Percentiles rank a stretch among this genome's conserved stretches.
Evolutionary conservation across 257 asterid genomes (phyloP).

Genomic region (Scutellaria baicalensis): DNA sequence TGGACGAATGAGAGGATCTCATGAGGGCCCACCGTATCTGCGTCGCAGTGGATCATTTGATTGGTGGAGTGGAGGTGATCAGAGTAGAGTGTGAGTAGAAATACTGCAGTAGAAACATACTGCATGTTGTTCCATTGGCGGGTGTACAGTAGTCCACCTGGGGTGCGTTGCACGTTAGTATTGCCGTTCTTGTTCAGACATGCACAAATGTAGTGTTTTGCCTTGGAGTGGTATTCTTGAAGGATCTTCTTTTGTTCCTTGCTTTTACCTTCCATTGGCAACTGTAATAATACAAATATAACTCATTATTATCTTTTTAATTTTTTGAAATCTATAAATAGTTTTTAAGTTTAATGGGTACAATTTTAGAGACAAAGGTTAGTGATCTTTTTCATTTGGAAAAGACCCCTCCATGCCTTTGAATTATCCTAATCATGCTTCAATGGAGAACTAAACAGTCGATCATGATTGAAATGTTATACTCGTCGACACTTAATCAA

Average conservation of each 20-base stretch:
- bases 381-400: not conserved
- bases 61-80: slow-evolving; percentile 54
- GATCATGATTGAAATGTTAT: too few relatives aligned
- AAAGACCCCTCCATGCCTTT: not conserved
- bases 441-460: not conserved
- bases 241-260: slow-evolving; percentile 25
- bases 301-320: too few relatives aligned
- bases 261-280: slow-evolving; percentile 35
- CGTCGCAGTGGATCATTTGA: slow-evolving; percentile 36
- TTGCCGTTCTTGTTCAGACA: slow-evolving; percentile 46
- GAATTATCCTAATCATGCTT: slow-evolving; percentile 12
- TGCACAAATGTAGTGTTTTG: slow-evolving; percentile 53
- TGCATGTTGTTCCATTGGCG: slow-evolving; percentile 98
- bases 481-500: too few relatives aligned
- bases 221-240: slow-evolving; percentile 47
- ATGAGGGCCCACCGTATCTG: slow-evolving; percentile 22
- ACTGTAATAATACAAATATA: slow-evolving; percentile 22
- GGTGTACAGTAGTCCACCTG: slow-evolving; percentile 69
- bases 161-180: slow-evolving; percentile 65
- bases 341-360: not conserved
- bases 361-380: not conserved
- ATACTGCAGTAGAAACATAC: slow-evolving; percentile 55
- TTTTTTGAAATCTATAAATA: too few relatives aligned
- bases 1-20: slow-evolving; percentile 48
- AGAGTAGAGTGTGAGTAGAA: slow-evolving; percentile 49